Evolutionary conservation across 495 filamentous ascomycete genomes (phyloP).

Genomic region (Letharia columbiana): DNA sequence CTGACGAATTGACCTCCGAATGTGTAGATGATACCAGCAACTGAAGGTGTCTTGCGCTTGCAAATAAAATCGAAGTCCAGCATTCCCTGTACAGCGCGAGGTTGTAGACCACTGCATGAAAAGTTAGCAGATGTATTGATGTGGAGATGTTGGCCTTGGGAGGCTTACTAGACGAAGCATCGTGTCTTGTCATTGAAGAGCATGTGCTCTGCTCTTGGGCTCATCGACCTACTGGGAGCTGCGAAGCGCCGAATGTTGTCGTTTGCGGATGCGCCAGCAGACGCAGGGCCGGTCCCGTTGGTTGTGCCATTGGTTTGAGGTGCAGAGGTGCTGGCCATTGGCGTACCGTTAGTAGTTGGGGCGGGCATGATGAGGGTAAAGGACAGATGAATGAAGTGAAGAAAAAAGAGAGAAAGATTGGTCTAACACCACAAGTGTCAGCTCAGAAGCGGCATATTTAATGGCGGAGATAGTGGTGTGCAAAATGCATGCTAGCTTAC

Average conservation of each 20-base stretch:
- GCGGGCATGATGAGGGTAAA: constrained; percentile 40
- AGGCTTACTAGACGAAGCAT: constrained; percentile 92
- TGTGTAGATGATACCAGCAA: constrained; percentile 99
- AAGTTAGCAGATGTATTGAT: constrained; percentile 14
- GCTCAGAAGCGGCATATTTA: not conserved
- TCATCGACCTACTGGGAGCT: constrained; percentile 84
- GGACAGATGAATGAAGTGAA: constrained; percentile 15
- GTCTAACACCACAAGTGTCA: not conserved
- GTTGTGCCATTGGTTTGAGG: constrained; percentile 34
- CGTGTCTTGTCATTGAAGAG: constrained; percentile 98
- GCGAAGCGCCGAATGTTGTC: constrained; percentile 97
- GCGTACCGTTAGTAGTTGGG: constrained; percentile 28
- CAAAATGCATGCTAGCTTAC: not conserved
- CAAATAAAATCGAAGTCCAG: constrained; percentile 99
- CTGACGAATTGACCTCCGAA: constrained; percentile 99
- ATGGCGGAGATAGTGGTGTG: not conserved
- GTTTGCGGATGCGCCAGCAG: constrained; percentile 58
- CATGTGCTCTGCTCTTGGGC: constrained; percentile 71
- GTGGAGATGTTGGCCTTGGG: not conserved
- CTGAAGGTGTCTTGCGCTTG: constrained; percentile 92
- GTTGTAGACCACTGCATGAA: constrained; percentile 73
- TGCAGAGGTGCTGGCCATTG: constrained; percentile 19
- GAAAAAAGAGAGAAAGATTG: not conserved
- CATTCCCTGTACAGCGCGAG: constrained; percentile 97
- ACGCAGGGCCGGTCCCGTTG: constrained; percentile 31